Evolutionary conservation across 768 basidiomycete species (phyloP).

Genomic region (Mycena albidolilacea): DNA sequence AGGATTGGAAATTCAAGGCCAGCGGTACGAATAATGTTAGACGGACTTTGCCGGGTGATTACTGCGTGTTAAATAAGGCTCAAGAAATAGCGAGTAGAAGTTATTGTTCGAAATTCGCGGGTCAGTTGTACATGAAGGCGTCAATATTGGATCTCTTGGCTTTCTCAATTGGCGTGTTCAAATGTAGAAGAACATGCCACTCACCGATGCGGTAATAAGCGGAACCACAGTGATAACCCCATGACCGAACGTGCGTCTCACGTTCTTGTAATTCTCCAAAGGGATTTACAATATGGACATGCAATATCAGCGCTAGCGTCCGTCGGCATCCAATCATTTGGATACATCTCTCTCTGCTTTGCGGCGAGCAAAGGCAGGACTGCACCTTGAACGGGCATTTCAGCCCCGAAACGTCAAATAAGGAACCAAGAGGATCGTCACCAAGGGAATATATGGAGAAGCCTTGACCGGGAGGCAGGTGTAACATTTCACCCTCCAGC

Average conservation of each 20-base stretch:
- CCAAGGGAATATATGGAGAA: conserved; percentile 80
- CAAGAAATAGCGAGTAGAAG: too few species aligned
- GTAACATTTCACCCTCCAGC: conserved; percentile 75
- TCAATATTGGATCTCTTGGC: not conserved
- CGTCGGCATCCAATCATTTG: conserved; percentile 79
- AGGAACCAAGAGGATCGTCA: conserved; percentile 40
- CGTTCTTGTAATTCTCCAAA: conserved; percentile 65
- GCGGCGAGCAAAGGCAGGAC: conserved; percentile 78
- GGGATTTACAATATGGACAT: conserved; percentile 75
- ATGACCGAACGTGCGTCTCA: conserved; percentile 69
- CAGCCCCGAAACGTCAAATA: not conserved
- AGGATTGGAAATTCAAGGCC: not conserved
- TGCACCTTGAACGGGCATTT: conserved; percentile 55
- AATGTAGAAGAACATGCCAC: not conserved
- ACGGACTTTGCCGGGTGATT: too few species aligned
- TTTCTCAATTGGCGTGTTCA: not conserved
- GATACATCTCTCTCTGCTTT: conserved; percentile 70
- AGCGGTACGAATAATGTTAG: too few species aligned
- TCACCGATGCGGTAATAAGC: not conserved
- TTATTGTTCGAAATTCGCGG: too few species aligned
- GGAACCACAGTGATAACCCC: conserved; percentile 69
- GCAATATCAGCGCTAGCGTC: conserved; percentile 76
- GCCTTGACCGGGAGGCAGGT: conserved; percentile 73
- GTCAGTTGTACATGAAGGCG: not conserved
- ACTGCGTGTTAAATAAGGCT: too few species aligned